Percentiles rank a stretch among this genome's conserved stretches.
phyloP scores from a whole-genome alignment of 1,139 yeast genomes.

The Lodderomyces orthopsilosis region DNA sequence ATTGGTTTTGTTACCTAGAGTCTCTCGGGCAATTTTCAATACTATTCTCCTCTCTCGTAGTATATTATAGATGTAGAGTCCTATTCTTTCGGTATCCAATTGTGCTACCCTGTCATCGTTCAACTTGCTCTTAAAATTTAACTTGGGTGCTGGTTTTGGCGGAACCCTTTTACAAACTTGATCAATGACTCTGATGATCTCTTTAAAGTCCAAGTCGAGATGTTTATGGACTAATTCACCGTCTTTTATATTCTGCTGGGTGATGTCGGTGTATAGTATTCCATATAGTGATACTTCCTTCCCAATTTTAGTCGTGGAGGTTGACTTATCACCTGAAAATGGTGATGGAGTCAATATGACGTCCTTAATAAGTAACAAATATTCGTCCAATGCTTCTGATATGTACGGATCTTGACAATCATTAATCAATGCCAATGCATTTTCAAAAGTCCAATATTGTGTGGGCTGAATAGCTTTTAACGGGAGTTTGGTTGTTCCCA shows the following conservation, averaged over 20 bases:
- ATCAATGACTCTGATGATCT: slow-evolving; percentile 44
- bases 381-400: slow-evolving; percentile 44
- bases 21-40: slow-evolving; percentile 35
- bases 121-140: slow-evolving; percentile 30
- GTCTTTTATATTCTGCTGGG: slow-evolving; percentile 29
- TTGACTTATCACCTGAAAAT: slow-evolving; percentile 17
- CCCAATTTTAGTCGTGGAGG: slow-evolving; percentile 2
- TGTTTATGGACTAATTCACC: slow-evolving; percentile 38
- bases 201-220: slow-evolving; percentile 35
- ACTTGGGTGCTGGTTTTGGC: slow-evolving; percentile 22
- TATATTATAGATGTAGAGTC: slow-evolving; percentile 32
- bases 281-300: slow-evolving; percentile 40
- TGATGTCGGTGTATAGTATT: slow-evolving; percentile 35
- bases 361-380: slow-evolving; percentile 34
- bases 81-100: slow-evolving; percentile 28
- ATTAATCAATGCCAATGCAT: slow-evolving; percentile 35
- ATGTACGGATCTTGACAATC: slow-evolving; percentile 33
- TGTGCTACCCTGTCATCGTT: slow-evolving; percentile 35
- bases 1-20: slow-evolving; percentile 37
- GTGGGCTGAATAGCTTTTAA: slow-evolving; percentile 38
- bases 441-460: slow-evolving; percentile 44
- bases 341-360: slow-evolving; percentile 36
- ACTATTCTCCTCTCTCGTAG: slow-evolving; percentile 48
- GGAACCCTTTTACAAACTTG: slow-evolving; percentile 35
- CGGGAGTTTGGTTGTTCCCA: slow-evolving; percentile 10